A percentile compares a stretch with the other conserved stretches of the same genome.
These are phyloP conservation scores for Fusarium virguliforme DNA, from an alignment of 2,329 filamentous ascomycete species.

Conservation along the genomic window DNA sequence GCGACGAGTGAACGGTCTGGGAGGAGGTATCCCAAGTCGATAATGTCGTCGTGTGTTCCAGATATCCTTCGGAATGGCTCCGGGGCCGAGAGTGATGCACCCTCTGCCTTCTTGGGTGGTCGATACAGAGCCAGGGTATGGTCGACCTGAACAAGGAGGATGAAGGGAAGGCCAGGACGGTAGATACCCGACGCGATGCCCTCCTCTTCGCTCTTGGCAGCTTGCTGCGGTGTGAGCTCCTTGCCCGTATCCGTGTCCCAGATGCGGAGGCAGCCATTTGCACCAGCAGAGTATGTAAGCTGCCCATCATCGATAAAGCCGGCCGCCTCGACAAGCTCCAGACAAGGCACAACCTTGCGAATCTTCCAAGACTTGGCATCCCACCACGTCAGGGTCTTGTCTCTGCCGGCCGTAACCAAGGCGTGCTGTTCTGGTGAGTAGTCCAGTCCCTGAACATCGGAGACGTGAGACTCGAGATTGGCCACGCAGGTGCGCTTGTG, in stretches of 20 bases:
- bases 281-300: conserved; percentile 87
- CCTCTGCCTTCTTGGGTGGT: conserved; percentile 59
- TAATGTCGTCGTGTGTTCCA: conserved; percentile 97
- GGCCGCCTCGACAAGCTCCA: conserved; percentile 88
- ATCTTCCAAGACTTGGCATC: conserved; percentile 88
- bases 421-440: conserved; percentile 83
- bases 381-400: conserved; percentile 96
- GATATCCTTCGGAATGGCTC: conserved; percentile 84
- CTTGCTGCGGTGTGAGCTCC: conserved; percentile 84
- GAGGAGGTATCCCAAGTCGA: conserved; percentile 91
- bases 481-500: conserved; percentile 85
- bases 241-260: conserved; percentile 85
- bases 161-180: conserved; percentile 75
- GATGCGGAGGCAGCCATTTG: conserved; percentile 84
- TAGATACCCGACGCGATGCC: conserved; percentile 82
- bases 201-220: conserved; percentile 72
- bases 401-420: conserved; percentile 87
- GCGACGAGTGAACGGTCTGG: conserved; percentile 87
- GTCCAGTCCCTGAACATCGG: conserved; percentile 89
- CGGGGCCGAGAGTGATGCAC: conserved; percentile 57
- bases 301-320: conserved; percentile 82
- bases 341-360: conserved; percentile 83
- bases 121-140: conserved; percentile 86
- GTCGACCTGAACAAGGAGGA: conserved; percentile 89
- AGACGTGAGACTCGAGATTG: conserved; percentile 91